Evolutionary conservation across 805 yeast genomes (phyloP), one percentile per base, ranked within the genome.

Genomic region (Cyberlindnera petersonii): DNA sequence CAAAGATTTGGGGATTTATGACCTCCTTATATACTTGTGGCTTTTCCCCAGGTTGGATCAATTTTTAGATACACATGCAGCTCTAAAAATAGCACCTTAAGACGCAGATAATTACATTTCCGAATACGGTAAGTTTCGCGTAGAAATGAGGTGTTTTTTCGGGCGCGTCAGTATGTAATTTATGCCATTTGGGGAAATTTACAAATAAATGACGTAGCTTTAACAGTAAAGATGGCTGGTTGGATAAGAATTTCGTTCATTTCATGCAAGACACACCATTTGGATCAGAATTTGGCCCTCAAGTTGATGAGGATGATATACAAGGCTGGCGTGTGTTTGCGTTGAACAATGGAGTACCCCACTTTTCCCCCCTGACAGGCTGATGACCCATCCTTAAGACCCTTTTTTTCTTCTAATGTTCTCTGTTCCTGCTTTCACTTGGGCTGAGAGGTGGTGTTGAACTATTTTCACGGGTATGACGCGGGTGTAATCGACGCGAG

Each of bases 181-280:
- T 8, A 4, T 14, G 7, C 44, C 43, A 13, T 14, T 35, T 37
- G 4, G 16, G 50, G 47, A 33, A 39, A 24, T 26, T 21, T 35
- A 27, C 31, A 31, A 29, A 30, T 34, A 24, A 24, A 23, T 32
- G n/a, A 10, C 14, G 16, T 41, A 39, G 15, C 52, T 40, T 17
- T 9, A 35, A 15, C 35, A 24, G 10, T 48, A 48, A 14, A 41
- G 29, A 31, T 17, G 49, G 49, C 52, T 48, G 49, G 52, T 41
- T 40, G 43, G 46, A 29, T 38, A 26, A 33, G 38, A 29, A 19
- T 34, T 28, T 33, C 14, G 5, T 18, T 15, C 10, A 9, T 15
- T n/a, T 20, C 24, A 9, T 11, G 9, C 14, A 24, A 24, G 27
- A 9, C 19, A 27, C 18, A 27, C 9, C 24, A 26, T n/a, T 16